These are phyloP conservation scores for Logfia minima DNA, from an alignment of 129 eudicot genomes.

Conservation along the genomic window DNA sequence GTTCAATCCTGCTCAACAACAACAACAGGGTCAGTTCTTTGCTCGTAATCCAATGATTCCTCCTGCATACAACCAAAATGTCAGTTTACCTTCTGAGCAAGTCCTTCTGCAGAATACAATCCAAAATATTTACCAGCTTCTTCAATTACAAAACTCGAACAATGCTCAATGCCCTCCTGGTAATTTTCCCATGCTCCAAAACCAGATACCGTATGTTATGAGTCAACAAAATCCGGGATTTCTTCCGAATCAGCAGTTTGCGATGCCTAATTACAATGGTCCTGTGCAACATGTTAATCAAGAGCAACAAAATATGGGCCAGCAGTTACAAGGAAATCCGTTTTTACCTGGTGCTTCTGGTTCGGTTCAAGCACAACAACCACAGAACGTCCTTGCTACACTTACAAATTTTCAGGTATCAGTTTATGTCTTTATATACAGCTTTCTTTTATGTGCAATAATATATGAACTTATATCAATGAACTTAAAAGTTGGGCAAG, in stretches of 20 bases:
- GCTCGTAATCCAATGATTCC: conserved; percentile 29
- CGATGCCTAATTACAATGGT: conserved; percentile 28
- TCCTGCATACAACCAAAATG: conserved; percentile 31
- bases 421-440: neutral
- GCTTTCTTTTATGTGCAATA: neutral
- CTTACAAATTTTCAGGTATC: conserved; percentile 48
- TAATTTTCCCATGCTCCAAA: conserved; percentile 32
- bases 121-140: conserved; percentile 48
- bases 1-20: conserved; percentile 31
- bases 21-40: conserved; percentile 34
- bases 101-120: conserved; percentile 44
- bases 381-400: conserved; percentile 32
- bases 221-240: conserved; percentile 44
- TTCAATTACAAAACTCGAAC: conserved; percentile 47
- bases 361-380: conserved; percentile 38
- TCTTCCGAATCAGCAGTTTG: conserved; percentile 42
- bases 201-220: conserved; percentile 36
- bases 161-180: conserved; percentile 34
- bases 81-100: conserved; percentile 39
- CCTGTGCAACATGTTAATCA: conserved; percentile 35
- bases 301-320: conserved; percentile 33
- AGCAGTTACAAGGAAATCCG: conserved; percentile 41
- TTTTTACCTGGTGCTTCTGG: conserved; percentile 27
- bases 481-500: no score
- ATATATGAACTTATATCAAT: neutral